Conservation (phyloP, 306 rosid species). For the Gynostemma pentaphyllum region DNA sequence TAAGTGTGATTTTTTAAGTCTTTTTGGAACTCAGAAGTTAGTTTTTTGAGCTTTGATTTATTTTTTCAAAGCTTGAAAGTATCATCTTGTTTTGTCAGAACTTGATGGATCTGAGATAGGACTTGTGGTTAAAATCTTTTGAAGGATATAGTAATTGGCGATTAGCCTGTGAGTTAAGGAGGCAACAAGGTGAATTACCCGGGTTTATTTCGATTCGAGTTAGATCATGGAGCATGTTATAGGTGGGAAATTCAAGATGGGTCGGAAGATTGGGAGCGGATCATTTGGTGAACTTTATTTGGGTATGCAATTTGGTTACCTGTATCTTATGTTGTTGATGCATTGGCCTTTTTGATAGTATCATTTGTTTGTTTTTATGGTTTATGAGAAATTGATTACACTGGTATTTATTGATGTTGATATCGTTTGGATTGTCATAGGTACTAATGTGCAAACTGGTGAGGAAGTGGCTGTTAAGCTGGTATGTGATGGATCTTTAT, state of each 20-base stretch:
- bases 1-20: conserved; percentile 14
- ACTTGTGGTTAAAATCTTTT: too few relatives aligned
- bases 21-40: neutral
- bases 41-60: neutral
- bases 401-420: neutral
- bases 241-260: conserved; percentile 93
- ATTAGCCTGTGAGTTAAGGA: conserved; percentile 22
- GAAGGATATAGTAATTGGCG: too few relatives aligned
- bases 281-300: conserved; percentile 92
- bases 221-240: conserved; percentile 79
- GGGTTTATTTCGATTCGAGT: conserved; percentile 24
- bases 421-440: conserved; percentile 42
- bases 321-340: neutral
- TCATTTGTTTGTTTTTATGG: conserved; percentile 1
- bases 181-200: conserved; percentile 18
- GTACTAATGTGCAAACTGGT: conserved; percentile 77
- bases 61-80: conserved; percentile 8
- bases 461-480: conserved; percentile 98
- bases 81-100: conserved; percentile 22
- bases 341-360: conserved; percentile 4
- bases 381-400: conserved; percentile 1
- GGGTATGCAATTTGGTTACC: conserved; percentile 39
- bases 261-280: conserved; percentile 93
- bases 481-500: conserved; percentile 36
- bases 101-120: conserved; percentile 47